A percentile compares a stretch with the other conserved stretches of the same genome.
Conservation (phyloP, 768 basidiomycete genomes). For the Boletus edulis region DNA sequence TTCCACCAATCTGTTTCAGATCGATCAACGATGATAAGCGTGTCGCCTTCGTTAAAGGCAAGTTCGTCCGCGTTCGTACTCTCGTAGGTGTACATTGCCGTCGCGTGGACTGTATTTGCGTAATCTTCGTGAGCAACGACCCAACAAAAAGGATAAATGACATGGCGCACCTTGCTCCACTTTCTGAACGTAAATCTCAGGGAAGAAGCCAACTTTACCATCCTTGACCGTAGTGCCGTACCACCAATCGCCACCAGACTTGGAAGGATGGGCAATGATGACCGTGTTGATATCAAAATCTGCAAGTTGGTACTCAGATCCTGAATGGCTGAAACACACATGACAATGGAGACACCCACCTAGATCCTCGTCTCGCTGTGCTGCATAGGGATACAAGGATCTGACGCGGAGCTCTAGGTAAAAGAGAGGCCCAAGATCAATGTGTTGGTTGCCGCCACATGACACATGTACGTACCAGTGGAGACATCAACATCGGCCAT, state of each 20-base stretch:
- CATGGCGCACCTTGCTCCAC: slow-evolving; percentile 52
- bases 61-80: slow-evolving; percentile 76
- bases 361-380: slow-evolving; percentile 85
- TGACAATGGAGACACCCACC: slow-evolving; percentile 45
- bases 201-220: slow-evolving; percentile 84
- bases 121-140: neutral
- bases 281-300: slow-evolving; percentile 81
- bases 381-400: slow-evolving; percentile 82
- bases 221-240: slow-evolving; percentile 68
- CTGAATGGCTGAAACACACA: slow-evolving; percentile 1
- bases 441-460: neutral
- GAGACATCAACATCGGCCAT: slow-evolving; percentile 73
- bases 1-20: slow-evolving; percentile 96
- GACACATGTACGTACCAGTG: slow-evolving; percentile 42
- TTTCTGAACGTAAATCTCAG: slow-evolving; percentile 80
- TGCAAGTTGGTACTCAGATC: slow-evolving; percentile 27
- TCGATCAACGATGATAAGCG: slow-evolving; percentile 74
- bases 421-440: slow-evolving; percentile 2
- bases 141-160: neutral
- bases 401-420: slow-evolving; percentile 71
- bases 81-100: slow-evolving; percentile 76
- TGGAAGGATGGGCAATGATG: slow-evolving; percentile 81
- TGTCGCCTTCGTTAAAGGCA: slow-evolving; percentile 81
- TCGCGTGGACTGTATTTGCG: slow-evolving; percentile 55
- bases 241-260: slow-evolving; percentile 90